phyloP scores from a whole-genome alignment of 2,329 filamentous ascomycete species.

The Fusarium torreyae region DNA sequence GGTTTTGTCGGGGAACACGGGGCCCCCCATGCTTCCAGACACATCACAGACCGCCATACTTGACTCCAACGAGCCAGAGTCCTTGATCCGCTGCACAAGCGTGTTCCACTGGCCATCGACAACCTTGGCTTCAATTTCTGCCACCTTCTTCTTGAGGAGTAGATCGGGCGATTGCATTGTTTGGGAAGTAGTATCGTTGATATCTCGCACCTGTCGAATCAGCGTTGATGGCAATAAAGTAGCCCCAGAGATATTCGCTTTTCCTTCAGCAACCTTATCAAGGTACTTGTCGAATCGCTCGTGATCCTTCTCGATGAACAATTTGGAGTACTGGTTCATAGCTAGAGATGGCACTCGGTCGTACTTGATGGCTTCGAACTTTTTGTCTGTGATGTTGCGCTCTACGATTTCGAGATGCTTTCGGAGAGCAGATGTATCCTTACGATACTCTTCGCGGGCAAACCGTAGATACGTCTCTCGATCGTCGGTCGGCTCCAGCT shows the following conservation, averaged over 20 bases:
- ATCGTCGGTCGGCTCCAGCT: slow-evolving; percentile 54
- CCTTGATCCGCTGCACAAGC: slow-evolving; percentile 70
- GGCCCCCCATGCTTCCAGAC: slow-evolving; percentile 65
- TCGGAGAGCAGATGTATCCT: slow-evolving; percentile 66
- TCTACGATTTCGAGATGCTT: slow-evolving; percentile 69
- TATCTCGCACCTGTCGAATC: slow-evolving; percentile 49
- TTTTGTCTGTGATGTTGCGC: slow-evolving; percentile 63
- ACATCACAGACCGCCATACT: slow-evolving; percentile 73
- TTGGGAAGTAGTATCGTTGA: too few relatives aligned
- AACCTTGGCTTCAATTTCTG: slow-evolving; percentile 55
- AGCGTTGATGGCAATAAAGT: slow-evolving; percentile 68
- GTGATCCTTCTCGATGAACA: slow-evolving; percentile 67
- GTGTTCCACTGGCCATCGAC: slow-evolving; percentile 69
- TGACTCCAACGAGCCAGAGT: slow-evolving; percentile 67
- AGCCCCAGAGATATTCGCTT: slow-evolving; percentile 68
- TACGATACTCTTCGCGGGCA: slow-evolving; percentile 68
- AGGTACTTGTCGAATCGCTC: slow-evolving; percentile 67
- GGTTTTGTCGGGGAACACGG: slow-evolving; percentile 62
- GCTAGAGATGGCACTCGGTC: slow-evolving; percentile 69
- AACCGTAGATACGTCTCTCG: slow-evolving; percentile 68
- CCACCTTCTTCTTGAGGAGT: slow-evolving; percentile 51
- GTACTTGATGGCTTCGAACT: slow-evolving; percentile 68
- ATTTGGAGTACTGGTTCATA: slow-evolving; percentile 66
- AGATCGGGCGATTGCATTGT: not conserved
- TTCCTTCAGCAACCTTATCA: slow-evolving; percentile 63